phyloP scores from a whole-genome alignment of 2,329 filamentous ascomycete species.

The Celoporthe dispersa region DNA sequence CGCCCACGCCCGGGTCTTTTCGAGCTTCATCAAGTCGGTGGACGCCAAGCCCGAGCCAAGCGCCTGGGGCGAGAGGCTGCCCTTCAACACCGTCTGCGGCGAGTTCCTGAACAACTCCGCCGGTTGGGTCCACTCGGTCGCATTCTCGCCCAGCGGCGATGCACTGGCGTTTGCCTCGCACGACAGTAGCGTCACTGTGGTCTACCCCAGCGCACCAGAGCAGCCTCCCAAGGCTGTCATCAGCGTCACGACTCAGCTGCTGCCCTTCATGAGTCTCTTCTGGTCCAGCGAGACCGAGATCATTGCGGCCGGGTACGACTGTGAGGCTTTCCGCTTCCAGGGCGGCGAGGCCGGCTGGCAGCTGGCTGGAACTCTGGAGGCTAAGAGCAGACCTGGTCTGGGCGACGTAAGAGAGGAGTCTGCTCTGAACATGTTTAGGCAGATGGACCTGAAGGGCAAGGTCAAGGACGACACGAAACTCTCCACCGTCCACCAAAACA shows the following conservation, averaged over 20 bases:
- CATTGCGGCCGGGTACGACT: conserved; percentile 89
- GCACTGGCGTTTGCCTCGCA: conserved; percentile 94
- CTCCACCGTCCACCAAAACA: conserved; percentile 96
- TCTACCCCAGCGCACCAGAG: conserved; percentile 90
- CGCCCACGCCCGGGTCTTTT: conserved; percentile 93
- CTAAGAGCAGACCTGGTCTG: conserved; percentile 65
- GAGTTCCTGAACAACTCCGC: conserved; percentile 96
- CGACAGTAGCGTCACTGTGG: conserved; percentile 94
- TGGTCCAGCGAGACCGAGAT: conserved; percentile 94
- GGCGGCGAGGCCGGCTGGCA: conserved; percentile 83
- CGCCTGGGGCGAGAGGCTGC: conserved; percentile 92
- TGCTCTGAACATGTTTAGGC: conserved; percentile 95
- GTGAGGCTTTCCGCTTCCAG: conserved; percentile 86
- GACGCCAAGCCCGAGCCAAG: conserved; percentile 84
- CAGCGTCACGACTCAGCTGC: conserved; percentile 83
- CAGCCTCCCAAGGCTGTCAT: conserved; percentile 90
- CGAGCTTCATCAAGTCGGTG: conserved; percentile 93
- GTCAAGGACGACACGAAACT: conserved; percentile 89
- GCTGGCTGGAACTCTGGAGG: conserved; percentile 79
- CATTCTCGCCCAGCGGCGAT: conserved; percentile 90
- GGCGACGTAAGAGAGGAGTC: conserved; percentile 80
- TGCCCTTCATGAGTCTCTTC: conserved; percentile 90
- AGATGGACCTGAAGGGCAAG: conserved; percentile 98
- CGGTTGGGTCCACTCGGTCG: conserved; percentile 93
- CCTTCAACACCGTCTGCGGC: conserved; percentile 98